Percentiles rank a stretch among this genome's conserved stretches.
These are phyloP conservation scores for Vigna mungo DNA, from an alignment of 306 rosid species.

Conservation along the genomic window DNA sequence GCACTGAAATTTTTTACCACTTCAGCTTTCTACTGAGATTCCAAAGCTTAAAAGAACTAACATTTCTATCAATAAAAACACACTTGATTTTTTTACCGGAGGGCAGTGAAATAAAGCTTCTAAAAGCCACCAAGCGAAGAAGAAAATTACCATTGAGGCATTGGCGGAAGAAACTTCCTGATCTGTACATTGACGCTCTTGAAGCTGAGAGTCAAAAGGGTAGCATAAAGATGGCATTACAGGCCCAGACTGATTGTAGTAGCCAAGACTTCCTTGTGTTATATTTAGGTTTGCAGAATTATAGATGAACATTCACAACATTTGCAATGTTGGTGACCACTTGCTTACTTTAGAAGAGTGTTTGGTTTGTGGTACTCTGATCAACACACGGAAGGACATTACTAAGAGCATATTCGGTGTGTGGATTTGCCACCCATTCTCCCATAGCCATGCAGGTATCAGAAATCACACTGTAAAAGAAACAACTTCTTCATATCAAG, in stretches of 20 bases:
- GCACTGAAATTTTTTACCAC: constrained; percentile 16
- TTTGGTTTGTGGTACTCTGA: constrained; percentile 85
- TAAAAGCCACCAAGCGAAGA: constrained; percentile 6
- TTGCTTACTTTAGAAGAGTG: constrained; percentile 82
- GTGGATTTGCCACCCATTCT: constrained; percentile 96
- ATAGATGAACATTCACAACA: constrained; percentile 80
- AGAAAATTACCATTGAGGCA: constrained; percentile 78
- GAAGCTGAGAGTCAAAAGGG: constrained; percentile 72
- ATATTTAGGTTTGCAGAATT: constrained; percentile 63
- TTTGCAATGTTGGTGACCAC: constrained; percentile 69
- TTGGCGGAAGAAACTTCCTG: constrained; percentile 80
- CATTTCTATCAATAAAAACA: background rate
- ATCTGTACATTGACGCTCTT: constrained; percentile 70
- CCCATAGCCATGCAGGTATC: constrained; percentile 98
- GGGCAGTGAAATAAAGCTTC: background rate
- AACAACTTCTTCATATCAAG: constrained; percentile 24
- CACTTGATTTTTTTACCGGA: background rate
- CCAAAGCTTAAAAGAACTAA: constrained; percentile 14
- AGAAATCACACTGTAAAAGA: constrained; percentile 73
- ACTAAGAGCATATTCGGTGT: constrained; percentile 88
- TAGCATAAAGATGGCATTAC: constrained; percentile 80
- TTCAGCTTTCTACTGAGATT: constrained; percentile 14
- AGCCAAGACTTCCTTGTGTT: constrained; percentile 46
- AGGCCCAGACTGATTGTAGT: constrained; percentile 94
- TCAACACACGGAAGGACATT: constrained; percentile 94